phyloP scores from a whole-genome alignment of 2,329 filamentous ascomycete species.

The Cladosporium sp. region DNA sequence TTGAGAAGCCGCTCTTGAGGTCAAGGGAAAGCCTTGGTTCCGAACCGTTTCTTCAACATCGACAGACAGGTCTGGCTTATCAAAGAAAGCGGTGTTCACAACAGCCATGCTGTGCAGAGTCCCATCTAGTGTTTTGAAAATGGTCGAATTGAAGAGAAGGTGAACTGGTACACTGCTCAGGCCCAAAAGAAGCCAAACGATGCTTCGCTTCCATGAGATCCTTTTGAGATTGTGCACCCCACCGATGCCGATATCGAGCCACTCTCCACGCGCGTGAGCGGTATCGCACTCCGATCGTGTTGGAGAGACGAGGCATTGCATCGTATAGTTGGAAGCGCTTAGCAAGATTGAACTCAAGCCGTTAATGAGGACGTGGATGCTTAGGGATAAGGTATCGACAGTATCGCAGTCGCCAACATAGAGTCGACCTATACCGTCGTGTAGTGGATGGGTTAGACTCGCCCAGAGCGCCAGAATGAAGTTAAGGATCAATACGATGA shows the following conservation, averaged over 20 bases:
- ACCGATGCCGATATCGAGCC: constrained; percentile 45
- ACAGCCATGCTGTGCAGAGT: background rate
- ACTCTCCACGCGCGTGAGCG: constrained; percentile 40
- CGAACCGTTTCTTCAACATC: background rate
- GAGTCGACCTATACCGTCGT: constrained; percentile 17
- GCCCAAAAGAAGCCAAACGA: constrained; percentile 24
- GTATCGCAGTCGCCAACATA: constrained; percentile 23
- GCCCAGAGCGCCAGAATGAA: background rate
- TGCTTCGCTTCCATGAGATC: constrained; percentile 21
- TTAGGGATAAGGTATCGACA: constrained; percentile 16
- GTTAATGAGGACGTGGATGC: constrained; percentile 46
- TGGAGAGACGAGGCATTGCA: constrained; percentile 51
- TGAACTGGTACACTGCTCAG: constrained; percentile 35
- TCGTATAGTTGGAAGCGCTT: constrained; percentile 47
- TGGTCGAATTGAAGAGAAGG: constrained; percentile 32
- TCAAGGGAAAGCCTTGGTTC: background rate
- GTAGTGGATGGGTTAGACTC: background rate
- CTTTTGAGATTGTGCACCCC: constrained; percentile 36
- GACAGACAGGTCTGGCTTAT: background rate
- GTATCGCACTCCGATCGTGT: constrained; percentile 47
- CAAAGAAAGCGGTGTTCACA: background rate
- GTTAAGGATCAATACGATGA: background rate
- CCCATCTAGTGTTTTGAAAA: constrained; percentile 22
- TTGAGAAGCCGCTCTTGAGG: background rate
- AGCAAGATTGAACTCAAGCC: constrained; percentile 42